Base-by-base conservation (phyloP, 257 asterid species). In the Salvia hispanica region DNA sequence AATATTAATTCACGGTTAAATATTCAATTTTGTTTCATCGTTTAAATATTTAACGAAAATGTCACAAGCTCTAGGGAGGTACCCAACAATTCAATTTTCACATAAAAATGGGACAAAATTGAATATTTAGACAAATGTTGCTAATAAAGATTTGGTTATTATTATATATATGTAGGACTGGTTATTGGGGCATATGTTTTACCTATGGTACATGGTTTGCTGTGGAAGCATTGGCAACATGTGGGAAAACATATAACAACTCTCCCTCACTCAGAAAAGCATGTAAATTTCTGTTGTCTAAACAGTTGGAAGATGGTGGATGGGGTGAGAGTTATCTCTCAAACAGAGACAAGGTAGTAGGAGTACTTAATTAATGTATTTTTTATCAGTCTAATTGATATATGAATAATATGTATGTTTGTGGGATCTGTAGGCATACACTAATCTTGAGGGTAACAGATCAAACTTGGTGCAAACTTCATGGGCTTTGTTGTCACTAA, bases 261-360 rank as follows among this genome's bases (percentile, higher is more conserved):
- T 70, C 76, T 54, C 33, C 37, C 2, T 10, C 76, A 1, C 43
- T 84, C 0, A 61, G 83, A 11, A 86, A 80, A 21, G 87, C 85
- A 0, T 76, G 85, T 36, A 5, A 67, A 0, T 87, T 87, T 69
- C 43, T 87, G 42, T 28, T 87, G 9, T 76, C 85, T 0, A 82
- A 74, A 46, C 89, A 84, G 39, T 53, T 79, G 5, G 37, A 65
- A 1, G 86, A 79, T 72, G 91, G 89, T 53, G 91, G 91, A 18
- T 87, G 95, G 95, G 86, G 95, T 6, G 95, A 87, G 59, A 87
- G 89, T 53, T 77, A 84, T 15, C 84, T 79, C 52, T 87, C 95
- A 0, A 56, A 77, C 75, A 33, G 82, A 37, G 76, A 65, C 10
- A 84, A 81, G 91, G 88, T 86, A 1, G 18, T 18, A 18, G 21